Evolutionary conservation across 768 basidiomycete genomes (phyloP).

Genomic region (Sutorius australiensis): DNA sequence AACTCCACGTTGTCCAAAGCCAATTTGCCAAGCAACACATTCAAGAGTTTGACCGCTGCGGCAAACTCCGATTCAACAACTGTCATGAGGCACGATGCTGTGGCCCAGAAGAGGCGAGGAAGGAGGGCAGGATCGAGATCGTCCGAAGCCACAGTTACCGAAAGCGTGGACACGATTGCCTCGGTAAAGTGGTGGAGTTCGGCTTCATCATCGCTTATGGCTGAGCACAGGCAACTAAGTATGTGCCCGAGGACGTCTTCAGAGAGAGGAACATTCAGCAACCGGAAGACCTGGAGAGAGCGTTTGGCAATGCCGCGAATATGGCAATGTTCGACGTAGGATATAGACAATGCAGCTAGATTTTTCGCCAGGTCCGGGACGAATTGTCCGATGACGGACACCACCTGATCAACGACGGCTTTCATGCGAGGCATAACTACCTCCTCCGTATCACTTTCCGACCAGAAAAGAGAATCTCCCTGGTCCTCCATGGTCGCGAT

Average conservation of each 20-base stretch:
- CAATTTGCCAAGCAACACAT: conserved; percentile 59
- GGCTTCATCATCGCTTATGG: conserved; percentile 69
- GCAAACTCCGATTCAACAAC: conserved; percentile 78
- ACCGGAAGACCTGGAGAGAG: conserved; percentile 86
- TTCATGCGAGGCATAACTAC: conserved; percentile 66
- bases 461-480: conserved; percentile 61
- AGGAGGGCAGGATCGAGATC: conserved; percentile 60
- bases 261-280: conserved; percentile 67
- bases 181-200: conserved; percentile 80
- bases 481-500: conserved; percentile 57
- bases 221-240: conserved; percentile 79
- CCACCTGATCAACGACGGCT: conserved; percentile 58
- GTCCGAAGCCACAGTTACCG: conserved; percentile 50
- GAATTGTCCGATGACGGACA: conserved; percentile 65
- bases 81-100: conserved; percentile 76
- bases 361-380: conserved; percentile 64
- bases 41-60: conserved; percentile 62
- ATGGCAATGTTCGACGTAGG: conserved; percentile 85
- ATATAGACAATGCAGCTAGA: conserved; percentile 78
- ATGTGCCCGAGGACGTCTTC: conserved; percentile 72
- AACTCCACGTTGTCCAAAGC: conserved; percentile 68
- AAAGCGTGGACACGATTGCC: conserved; percentile 77
- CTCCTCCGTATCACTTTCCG: conserved; percentile 57
- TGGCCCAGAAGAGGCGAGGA: conserved; percentile 87
- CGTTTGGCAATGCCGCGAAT: conserved; percentile 83